Evolutionary conservation across 2,329 filamentous ascomycete genomes (phyloP).

Genomic region (Ceratocystis albifundus): DNA sequence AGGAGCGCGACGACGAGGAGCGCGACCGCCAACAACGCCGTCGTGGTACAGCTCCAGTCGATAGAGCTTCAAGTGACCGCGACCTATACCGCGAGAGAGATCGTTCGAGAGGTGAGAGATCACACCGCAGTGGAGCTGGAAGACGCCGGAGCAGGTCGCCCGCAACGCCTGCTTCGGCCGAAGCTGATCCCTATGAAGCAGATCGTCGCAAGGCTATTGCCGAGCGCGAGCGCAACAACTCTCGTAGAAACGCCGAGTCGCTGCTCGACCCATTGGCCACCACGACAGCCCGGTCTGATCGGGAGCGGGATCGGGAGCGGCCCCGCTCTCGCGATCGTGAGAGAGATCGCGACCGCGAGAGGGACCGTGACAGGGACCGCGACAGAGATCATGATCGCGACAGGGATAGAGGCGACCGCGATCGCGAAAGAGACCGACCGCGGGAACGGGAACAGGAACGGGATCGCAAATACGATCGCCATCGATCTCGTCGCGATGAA

Average conservation of each 20-base stretch:
- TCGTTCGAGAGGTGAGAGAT: slow-evolving; percentile 48
- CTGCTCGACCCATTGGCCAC: slow-evolving; percentile 16
- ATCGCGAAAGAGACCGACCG: slow-evolving; percentile 36
- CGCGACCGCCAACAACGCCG: slow-evolving; percentile 43
- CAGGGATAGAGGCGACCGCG: slow-evolving; percentile 51
- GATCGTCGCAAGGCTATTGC: slow-evolving; percentile 88
- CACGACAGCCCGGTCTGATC: slow-evolving; percentile 33
- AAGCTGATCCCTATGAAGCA: slow-evolving; percentile 87
- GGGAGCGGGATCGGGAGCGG: slow-evolving; percentile 27
- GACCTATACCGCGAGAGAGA: slow-evolving; percentile 49
- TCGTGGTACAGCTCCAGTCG: slow-evolving; percentile 35
- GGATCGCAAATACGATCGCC: slow-evolving; percentile 35
- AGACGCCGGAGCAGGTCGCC: slow-evolving; percentile 65
- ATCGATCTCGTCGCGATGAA: slow-evolving; percentile 47
- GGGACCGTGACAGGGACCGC: slow-evolving; percentile 50
- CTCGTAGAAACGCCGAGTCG: slow-evolving; percentile 22
- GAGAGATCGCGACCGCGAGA: slow-evolving; percentile 32
- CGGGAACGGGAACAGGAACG: slow-evolving; percentile 28
- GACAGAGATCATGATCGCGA: slow-evolving; percentile 38
- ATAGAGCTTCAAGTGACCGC: slow-evolving; percentile 43
- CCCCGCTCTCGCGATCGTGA: slow-evolving; percentile 27
- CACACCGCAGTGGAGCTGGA: slow-evolving; percentile 42
- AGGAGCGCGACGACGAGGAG: slow-evolving; percentile 83
- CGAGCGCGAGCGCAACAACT: slow-evolving; percentile 82
- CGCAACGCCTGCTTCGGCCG: slow-evolving; percentile 30